Evolutionary conservation across 2,329 filamentous ascomycete genomes (phyloP), one percentile per base, ranked within the genome.

Genomic region (Xylaria sp.): DNA sequence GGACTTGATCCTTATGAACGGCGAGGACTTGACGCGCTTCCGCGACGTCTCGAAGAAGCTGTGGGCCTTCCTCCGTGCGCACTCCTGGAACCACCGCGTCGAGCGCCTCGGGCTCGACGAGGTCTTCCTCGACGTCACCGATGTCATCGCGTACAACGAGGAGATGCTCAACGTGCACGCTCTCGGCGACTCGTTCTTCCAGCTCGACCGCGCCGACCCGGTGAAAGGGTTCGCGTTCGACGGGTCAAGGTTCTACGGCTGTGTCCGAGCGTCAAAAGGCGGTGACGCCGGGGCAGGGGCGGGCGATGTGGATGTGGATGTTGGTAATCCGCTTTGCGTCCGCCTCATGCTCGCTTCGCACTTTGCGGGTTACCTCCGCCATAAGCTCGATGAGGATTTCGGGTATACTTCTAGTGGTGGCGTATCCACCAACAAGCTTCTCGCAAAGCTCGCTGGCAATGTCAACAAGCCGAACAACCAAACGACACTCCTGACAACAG

Each of bases 21-120:
- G 95, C 34, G 94, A 98, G 80, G 94, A 97, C 75, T 83, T 97
- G 73, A 91, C 91, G 14, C 89, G 88, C 4, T 98, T 98, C 76
- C 90, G 95, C 14, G 89, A 97, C 84, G 91, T 88, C 27, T 97
- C 93, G 67, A 98, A 98, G 81, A 84, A 85, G 53, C 84, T 97
- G 3, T 97, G 93, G 80, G 82, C 85, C 36, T 92, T 94, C 72
- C 82, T 98, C 61, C 88, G 88, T 66, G 82, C 85, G 17, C 91
- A 91, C 75, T 90, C 92, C 0, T 98, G 94, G 94, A 93, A 89
- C 70, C 84, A 84, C 39, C 92, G 89, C 69, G 90, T 91, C 1
- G 94, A 98, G 81, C 88, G 92, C 24, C 82, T 98, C 32, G 95
- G 96, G 0, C 93, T 98, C 71, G 96, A 98, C 78, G 96, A 98